These are phyloP conservation scores for Aspergillus wentii DNA, from an alignment of 495 filamentous ascomycete genomes.

Conservation along the genomic window DNA sequence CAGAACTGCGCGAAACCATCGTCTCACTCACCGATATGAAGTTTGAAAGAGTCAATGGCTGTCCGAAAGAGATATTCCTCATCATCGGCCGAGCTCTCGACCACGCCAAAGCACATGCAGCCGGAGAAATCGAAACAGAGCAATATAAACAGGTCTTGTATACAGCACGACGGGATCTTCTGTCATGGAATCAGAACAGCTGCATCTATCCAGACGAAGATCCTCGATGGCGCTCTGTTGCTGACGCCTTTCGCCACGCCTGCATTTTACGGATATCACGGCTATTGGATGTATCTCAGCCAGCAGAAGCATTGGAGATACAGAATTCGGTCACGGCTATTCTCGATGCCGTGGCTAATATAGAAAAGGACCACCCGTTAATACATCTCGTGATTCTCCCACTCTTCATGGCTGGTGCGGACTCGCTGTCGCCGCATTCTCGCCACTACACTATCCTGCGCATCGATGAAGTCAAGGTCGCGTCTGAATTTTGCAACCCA, in stretches of 20 bases:
- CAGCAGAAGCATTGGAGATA: slow-evolving; percentile 20
- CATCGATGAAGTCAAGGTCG: slow-evolving; percentile 21
- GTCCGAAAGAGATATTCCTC: slow-evolving; percentile 28
- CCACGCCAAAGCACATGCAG: slow-evolving; percentile 24
- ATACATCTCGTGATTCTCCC: slow-evolving; percentile 30
- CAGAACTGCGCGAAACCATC: slow-evolving; percentile 25
- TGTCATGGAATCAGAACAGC: slow-evolving; percentile 20
- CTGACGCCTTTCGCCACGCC: slow-evolving; percentile 28
- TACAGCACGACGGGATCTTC: slow-evolving; percentile 17
- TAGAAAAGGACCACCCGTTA: slow-evolving; percentile 20
- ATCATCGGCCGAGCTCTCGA: slow-evolving; percentile 30
- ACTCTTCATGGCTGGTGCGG: slow-evolving; percentile 33
- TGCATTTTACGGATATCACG: slow-evolving; percentile 32
- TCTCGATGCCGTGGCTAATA: slow-evolving; percentile 26
- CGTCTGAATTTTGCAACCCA: slow-evolving; percentile 27
- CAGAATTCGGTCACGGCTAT: slow-evolving; percentile 26
- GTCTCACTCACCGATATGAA: slow-evolving; percentile 20
- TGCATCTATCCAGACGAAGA: slow-evolving; percentile 24
- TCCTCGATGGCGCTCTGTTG: slow-evolving; percentile 24
- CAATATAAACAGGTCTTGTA: slow-evolving; percentile 17
- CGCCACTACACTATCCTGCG: slow-evolving; percentile 29
- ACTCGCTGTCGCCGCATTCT: slow-evolving; percentile 25
- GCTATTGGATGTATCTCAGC: slow-evolving; percentile 21
- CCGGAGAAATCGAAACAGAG: slow-evolving; percentile 13
- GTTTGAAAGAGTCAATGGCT: slow-evolving; percentile 35